Evolutionary conservation across 2,329 filamentous ascomycete species (phyloP).

Genomic region (Teratosphaeria nubilosa): DNA sequence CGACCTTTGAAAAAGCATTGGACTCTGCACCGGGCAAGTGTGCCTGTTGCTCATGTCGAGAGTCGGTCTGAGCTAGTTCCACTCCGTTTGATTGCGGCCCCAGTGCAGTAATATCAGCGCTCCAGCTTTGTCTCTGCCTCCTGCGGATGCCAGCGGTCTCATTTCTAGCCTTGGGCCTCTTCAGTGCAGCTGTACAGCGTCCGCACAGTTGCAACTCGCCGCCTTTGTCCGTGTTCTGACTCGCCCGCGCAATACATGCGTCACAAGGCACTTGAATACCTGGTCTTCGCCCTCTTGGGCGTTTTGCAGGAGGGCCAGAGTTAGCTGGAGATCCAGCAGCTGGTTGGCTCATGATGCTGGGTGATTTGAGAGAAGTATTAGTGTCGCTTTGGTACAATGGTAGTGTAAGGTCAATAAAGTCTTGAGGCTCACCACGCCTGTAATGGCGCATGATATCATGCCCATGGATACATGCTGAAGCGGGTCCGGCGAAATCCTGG

Average conservation of each 20-base stretch:
- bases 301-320: neutral
- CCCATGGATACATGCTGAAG: neutral
- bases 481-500: neutral
- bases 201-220: constrained; percentile 14
- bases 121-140: constrained; percentile 10
- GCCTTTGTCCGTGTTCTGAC: constrained; percentile 4
- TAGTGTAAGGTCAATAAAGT: too few relatives aligned
- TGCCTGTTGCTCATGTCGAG: constrained; percentile 13
- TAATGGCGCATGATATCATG: neutral
- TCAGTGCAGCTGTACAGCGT: constrained; percentile 11
- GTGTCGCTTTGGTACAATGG: neutral
- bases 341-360: constrained; percentile 1
- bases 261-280: constrained; percentile 14
- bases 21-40: constrained; percentile 9
- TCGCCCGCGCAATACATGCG: constrained; percentile 18
- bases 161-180: constrained; percentile 8
- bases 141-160: constrained; percentile 2
- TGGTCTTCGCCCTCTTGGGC: constrained; percentile 5
- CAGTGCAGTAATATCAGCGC: constrained; percentile 10
- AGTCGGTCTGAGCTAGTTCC: constrained; percentile 9
- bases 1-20: constrained; percentile 1
- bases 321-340: neutral
- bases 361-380: neutral
- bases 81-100: constrained; percentile 8
- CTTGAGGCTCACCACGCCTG: neutral